These are phyloP conservation scores for Serendipita sp. DNA, from an alignment of 768 basidiomycete species.

Conservation along the genomic window DNA sequence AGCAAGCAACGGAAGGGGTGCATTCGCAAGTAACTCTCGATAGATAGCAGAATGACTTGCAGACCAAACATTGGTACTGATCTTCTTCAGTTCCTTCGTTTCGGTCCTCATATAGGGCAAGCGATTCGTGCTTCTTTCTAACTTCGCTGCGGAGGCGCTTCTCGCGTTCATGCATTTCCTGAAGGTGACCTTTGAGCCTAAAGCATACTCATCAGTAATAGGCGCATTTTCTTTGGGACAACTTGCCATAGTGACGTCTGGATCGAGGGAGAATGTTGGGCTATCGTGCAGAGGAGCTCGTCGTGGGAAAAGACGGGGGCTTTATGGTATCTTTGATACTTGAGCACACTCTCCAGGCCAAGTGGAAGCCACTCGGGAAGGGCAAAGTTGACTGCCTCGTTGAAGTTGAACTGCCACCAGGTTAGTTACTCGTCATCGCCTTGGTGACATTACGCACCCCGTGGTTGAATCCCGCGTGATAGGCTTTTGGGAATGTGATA, in stretches of 20 bases:
- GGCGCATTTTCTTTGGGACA: not conserved
- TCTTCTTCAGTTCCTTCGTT: constrained; percentile 73
- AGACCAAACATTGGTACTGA: constrained; percentile 85
- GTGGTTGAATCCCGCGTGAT: constrained; percentile 97
- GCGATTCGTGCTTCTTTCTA: constrained; percentile 31
- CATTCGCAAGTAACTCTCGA: constrained; percentile 80
- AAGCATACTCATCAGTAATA: constrained; percentile 2
- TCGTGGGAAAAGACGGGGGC: constrained; percentile 97
- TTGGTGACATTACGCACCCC: constrained; percentile 43
- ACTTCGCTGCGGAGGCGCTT: constrained; percentile 47
- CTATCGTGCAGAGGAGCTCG: constrained; percentile 92
- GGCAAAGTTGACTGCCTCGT: constrained; percentile 98
- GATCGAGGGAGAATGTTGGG: constrained; percentile 83
- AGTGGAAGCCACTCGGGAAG: constrained; percentile 85
- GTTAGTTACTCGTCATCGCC: not conserved
- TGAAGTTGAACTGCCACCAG: constrained; percentile 74
- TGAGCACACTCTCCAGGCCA: constrained; percentile 74
- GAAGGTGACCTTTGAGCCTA: constrained; percentile 72
- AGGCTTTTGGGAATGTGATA: constrained; percentile 93
- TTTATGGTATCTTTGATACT: constrained; percentile 83
- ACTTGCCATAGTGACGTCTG: constrained; percentile 84
- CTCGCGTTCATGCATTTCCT: constrained; percentile 83
- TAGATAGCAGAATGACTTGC: constrained; percentile 91
- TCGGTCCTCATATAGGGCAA: constrained; percentile 56
- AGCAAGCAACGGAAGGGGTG: constrained; percentile 57